These are phyloP conservation scores for Candida dubliniensis DNA, from an alignment of 1,139 yeast genomes.

Conservation along the genomic window DNA sequence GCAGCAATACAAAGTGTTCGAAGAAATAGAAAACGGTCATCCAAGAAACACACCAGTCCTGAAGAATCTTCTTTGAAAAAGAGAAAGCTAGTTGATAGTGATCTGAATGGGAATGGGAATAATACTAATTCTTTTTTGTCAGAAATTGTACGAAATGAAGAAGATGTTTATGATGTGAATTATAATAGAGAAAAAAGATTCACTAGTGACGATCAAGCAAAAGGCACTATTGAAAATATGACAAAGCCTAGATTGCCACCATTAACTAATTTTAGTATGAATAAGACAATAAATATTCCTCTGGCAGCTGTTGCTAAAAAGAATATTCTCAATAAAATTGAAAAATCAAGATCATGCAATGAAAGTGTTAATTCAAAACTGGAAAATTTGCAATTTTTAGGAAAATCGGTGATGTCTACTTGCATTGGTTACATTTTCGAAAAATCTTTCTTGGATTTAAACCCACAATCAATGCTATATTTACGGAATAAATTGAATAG, in stretches of 20 bases:
- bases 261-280: conserved; percentile 9
- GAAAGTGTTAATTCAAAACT: conserved; percentile 46
- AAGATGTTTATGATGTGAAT: conserved; percentile 34
- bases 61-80: not conserved
- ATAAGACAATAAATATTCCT: conserved; percentile 10
- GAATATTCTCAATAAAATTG: conserved; percentile 45
- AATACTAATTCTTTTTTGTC: conserved; percentile 25
- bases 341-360: conserved; percentile 65
- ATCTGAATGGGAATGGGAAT: not conserved
- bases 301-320: conserved; percentile 21
- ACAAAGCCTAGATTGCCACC: conserved; percentile 36
- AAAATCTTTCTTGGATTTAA: conserved; percentile 37
- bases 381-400: conserved; percentile 55
- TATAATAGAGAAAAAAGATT: conserved; percentile 34
- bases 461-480: conserved; percentile 51
- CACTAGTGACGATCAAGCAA: conserved; percentile 36
- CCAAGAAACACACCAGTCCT: conserved; percentile 22
- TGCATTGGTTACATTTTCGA: conserved; percentile 64
- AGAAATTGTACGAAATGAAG: conserved; percentile 38
- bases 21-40: conserved; percentile 44
- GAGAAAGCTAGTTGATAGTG: not conserved
- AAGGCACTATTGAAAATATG: conserved; percentile 39
- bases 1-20: conserved; percentile 80
- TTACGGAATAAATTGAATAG: conserved; percentile 52
- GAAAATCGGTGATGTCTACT: conserved; percentile 54